Base-by-base conservation (phyloP, 2,329 filamentous ascomycete species). In the Fusarium caatingaense region DNA sequence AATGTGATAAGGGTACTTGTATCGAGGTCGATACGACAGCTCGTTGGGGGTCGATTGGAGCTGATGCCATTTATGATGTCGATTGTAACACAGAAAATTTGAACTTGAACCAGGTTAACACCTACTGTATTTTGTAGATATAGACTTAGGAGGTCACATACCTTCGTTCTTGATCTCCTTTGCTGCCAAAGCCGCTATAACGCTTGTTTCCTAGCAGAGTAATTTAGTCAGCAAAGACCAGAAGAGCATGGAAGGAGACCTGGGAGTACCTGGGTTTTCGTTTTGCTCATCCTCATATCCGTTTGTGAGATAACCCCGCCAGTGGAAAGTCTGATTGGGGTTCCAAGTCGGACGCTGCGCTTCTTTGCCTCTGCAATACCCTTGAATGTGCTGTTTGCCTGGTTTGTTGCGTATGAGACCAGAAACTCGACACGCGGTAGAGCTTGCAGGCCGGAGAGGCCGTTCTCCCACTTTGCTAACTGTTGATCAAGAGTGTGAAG, bases 311-410 rank as follows among this genome's bases (percentile, higher is more conserved):
- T 82, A 69, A 75, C 86, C 66, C 75, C 74, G 1, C 80, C 81
- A 12, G 86, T 63, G 3, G 81, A 79, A 8, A 89, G 72, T 53
- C 79, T 82, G 6, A 84, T 81, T 6, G 86, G 80, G 32, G 85
- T 84, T 6, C 90, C 90, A 72, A 93, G 90, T 8, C 90, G 82
- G 13, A 94, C 90, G 59, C 89, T 91, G 57, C 90, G 83, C 73
- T 88, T 85, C 79, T 93, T 87, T 9, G 90, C 87, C 78, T 91
- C 87, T 66, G 93, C 89, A 76, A 94, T 89, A 62, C 89, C 84
- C 56, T 87, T 79, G 73, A 93, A 92, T 3, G 93, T 84, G 10
- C 79, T 79, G n/a, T 84, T 84, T 12, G 89, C 88, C 73, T 89
- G 88, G 5, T 78, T 78, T 1, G 84, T 83, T 18, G 93, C 80